Evolutionary conservation across 2,329 filamentous ascomycete species (phyloP).

Genomic region (Hortaea werneckii): DNA sequence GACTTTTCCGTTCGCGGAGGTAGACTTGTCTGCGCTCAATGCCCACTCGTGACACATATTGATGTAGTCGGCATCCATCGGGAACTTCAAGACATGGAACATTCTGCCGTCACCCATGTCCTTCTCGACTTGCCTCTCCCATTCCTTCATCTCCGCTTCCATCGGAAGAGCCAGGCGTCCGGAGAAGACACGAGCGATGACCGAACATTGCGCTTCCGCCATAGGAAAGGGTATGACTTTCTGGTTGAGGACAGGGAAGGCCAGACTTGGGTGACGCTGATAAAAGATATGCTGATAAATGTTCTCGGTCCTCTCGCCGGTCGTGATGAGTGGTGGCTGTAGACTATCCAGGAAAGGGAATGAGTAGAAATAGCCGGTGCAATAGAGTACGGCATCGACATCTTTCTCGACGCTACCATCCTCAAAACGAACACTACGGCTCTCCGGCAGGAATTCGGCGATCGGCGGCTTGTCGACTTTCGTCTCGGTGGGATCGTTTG

Average conservation of each 20-base stretch:
- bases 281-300: conserved; percentile 74
- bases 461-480: conserved; percentile 51
- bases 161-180: conserved; percentile 57
- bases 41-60: conserved; percentile 59
- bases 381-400: conserved; percentile 72
- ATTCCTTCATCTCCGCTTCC: conserved; percentile 53
- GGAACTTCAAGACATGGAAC: conserved; percentile 49
- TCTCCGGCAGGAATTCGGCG: conserved; percentile 42
- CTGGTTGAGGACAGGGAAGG: conserved; percentile 65
- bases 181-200: conserved; percentile 68
- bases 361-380: conserved; percentile 81
- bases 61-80: conserved; percentile 58
- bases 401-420: conserved; percentile 54
- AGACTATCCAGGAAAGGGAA: conserved; percentile 58
- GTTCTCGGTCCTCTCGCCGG: conserved; percentile 59
- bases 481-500: conserved; percentile 30
- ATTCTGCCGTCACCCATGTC: conserved; percentile 34
- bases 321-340: conserved; percentile 49
- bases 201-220: conserved; percentile 67
- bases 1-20: background rate
- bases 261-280: conserved; percentile 64
- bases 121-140: conserved; percentile 44
- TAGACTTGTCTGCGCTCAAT: conserved; percentile 28
- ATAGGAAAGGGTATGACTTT: conserved; percentile 79
- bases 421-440: conserved; percentile 54